These are phyloP conservation scores for Fusarium sp. DNA, from an alignment of 2,329 filamentous ascomycete species.

Conservation along the genomic window DNA sequence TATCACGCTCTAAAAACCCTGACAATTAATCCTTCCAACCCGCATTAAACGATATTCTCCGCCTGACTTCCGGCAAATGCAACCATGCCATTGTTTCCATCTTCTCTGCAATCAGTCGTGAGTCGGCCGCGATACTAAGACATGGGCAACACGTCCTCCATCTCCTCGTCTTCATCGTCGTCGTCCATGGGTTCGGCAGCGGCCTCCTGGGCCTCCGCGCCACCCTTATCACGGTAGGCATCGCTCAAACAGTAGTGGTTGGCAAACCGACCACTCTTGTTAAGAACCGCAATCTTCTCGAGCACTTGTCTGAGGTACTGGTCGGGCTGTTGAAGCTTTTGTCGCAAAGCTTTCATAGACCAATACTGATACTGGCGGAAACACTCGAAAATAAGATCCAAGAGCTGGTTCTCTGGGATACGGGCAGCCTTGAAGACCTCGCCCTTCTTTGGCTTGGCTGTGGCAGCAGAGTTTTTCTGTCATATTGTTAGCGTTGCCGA, in stretches of 20 bases:
- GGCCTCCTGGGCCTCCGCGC: slow-evolving; percentile 64
- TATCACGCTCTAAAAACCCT: slow-evolving; percentile 50
- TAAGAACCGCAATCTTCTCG: slow-evolving; percentile 83
- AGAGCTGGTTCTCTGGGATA: slow-evolving; percentile 87
- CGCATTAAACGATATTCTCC: slow-evolving; percentile 15
- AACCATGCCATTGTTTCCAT: slow-evolving; percentile 2
- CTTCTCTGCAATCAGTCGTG: neutral
- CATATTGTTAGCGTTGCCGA: slow-evolving; percentile 37
- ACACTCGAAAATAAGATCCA: slow-evolving; percentile 85
- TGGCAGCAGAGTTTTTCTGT: slow-evolving; percentile 66
- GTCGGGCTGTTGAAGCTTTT: slow-evolving; percentile 86
- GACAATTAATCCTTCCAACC: slow-evolving; percentile 27
- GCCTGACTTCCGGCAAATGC: neutral
- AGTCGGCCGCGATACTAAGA: slow-evolving; percentile 26
- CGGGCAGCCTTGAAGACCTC: slow-evolving; percentile 87
- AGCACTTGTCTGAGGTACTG: slow-evolving; percentile 90
- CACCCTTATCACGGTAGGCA: slow-evolving; percentile 56
- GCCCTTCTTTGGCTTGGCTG: slow-evolving; percentile 71
- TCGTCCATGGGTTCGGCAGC: slow-evolving; percentile 70
- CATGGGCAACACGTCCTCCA: slow-evolving; percentile 77
- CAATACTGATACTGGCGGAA: slow-evolving; percentile 93
- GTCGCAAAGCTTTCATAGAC: slow-evolving; percentile 89
- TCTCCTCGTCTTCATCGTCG: slow-evolving; percentile 76
- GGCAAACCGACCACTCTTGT: slow-evolving; percentile 86
- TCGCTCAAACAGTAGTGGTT: slow-evolving; percentile 88